Evolutionary conservation across 768 basidiomycete species (phyloP).

Genomic region (Austroboletus festivus): DNA sequence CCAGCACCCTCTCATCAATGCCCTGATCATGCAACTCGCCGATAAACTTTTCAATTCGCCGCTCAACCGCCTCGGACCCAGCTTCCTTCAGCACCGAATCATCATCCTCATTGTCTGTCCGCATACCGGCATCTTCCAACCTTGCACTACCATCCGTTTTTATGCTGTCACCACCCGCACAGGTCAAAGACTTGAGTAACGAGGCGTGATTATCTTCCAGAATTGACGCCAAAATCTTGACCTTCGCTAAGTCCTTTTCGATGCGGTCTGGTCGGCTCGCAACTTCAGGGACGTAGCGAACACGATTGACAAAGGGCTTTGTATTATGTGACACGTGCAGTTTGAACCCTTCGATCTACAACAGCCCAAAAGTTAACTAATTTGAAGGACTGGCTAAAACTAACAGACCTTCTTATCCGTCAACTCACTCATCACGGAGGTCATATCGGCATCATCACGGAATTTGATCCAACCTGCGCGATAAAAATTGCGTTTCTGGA

Average conservation of each 20-base stretch:
- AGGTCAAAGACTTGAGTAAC: constrained; percentile 40
- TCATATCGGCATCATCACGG: constrained; percentile 80
- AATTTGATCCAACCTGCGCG: constrained; percentile 94
- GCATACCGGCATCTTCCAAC: constrained; percentile 32
- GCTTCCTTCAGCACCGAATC: constrained; percentile 58
- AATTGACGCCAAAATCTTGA: constrained; percentile 64
- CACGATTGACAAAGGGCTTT: constrained; percentile 71
- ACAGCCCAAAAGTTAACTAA: constrained; percentile 7
- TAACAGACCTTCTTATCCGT: constrained; percentile 76
- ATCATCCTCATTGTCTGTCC: constrained; percentile 40
- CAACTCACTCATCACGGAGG: constrained; percentile 63
- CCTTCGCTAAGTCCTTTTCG: constrained; percentile 75
- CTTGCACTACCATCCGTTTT: constrained; percentile 29
- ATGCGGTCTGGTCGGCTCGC: constrained; percentile 79
- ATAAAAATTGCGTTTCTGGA: constrained; percentile 91
- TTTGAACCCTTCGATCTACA: constrained; percentile 91
- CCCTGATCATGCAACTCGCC: constrained; percentile 67
- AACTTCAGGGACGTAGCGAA: constrained; percentile 79
- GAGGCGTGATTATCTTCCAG: constrained; percentile 68
- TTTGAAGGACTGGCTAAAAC: constrained; percentile 1
- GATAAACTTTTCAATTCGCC: constrained; percentile 74
- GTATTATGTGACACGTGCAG: constrained; percentile 83
- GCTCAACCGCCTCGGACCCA: constrained; percentile 78
- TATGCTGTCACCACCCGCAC: constrained; percentile 15
- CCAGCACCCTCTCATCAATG: constrained; percentile 62